Conservation (phyloP, 139 green algal genomes). For the Choricystis sp. region DNA sequence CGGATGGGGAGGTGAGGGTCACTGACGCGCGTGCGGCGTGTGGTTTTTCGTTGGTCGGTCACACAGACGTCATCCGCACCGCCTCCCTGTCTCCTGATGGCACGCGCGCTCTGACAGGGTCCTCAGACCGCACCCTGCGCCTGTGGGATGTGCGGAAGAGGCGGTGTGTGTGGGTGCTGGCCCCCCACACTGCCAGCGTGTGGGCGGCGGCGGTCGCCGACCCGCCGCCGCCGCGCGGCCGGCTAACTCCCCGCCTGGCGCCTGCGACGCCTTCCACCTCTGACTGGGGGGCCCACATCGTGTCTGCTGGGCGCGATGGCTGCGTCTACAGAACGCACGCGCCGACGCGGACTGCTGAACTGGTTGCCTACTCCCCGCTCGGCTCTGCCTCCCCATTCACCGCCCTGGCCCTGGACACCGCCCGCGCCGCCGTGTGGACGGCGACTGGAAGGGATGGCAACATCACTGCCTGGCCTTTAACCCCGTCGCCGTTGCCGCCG, state of each 20-base stretch:
- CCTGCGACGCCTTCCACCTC: too few relatives aligned
- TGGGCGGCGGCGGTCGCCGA: conserved; percentile 35
- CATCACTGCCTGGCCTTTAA: too few relatives aligned
- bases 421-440: conserved; percentile 31
- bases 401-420: conserved; percentile 41
- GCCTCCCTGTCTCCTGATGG: conserved; percentile 41
- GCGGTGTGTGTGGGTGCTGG: conserved; percentile 49
- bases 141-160: conserved; percentile 83
- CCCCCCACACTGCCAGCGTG: conserved; percentile 71
- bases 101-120: conserved; percentile 50
- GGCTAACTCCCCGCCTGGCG: too few relatives aligned
- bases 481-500: too few relatives aligned
- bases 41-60: too few relatives aligned
- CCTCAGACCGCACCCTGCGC: conserved; percentile 63
- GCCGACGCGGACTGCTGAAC: too few relatives aligned
- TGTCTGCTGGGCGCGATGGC: background rate
- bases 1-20: background rate
- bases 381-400: background rate
- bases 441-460: too few relatives aligned
- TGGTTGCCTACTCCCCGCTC: too few relatives aligned
- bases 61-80: conserved; percentile 55
- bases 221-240: too few relatives aligned
- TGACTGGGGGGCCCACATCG: background rate
- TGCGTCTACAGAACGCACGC: background rate
- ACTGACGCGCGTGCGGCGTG: background rate